phyloP scores from a whole-genome alignment of 164 flowering plant genomes.

The Berberis thunbergii region DNA sequence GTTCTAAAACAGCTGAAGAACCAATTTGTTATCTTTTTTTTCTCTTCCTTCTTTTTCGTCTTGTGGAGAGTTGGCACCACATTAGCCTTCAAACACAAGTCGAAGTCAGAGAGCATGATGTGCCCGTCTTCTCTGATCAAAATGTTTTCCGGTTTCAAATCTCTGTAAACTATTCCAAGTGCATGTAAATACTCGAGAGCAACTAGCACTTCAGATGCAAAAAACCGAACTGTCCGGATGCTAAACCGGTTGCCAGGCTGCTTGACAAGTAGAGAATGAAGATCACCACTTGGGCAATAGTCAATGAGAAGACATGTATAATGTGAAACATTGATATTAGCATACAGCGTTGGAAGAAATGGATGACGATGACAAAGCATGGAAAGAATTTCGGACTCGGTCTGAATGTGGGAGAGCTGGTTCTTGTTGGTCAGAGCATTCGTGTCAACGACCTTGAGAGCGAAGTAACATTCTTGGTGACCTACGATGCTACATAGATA shows the following conservation, averaged over 20 bases:
- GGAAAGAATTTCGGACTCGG: constrained; percentile 54
- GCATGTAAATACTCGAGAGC: constrained; percentile 90
- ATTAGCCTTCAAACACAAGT: constrained; percentile 65
- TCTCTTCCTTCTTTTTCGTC: not conserved
- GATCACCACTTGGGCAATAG: constrained; percentile 72
- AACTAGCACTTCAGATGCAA: constrained; percentile 86
- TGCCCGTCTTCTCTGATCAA: constrained; percentile 86
- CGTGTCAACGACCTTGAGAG: constrained; percentile 72
- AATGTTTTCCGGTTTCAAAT: constrained; percentile 89
- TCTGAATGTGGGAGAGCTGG: constrained; percentile 39
- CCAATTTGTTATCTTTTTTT: not conserved
- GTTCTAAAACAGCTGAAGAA: constrained; percentile 7
- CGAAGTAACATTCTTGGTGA: constrained; percentile 43
- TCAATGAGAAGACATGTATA: constrained; percentile 75
- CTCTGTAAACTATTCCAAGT: constrained; percentile 81
- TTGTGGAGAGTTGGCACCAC: constrained; percentile 35
- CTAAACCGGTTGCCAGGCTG: constrained; percentile 46
- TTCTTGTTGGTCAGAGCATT: constrained; percentile 40
- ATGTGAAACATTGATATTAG: constrained; percentile 57
- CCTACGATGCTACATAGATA: constrained; percentile 62
- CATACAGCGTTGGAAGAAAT: constrained; percentile 77
- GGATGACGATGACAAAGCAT: constrained; percentile 80
- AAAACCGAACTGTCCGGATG: constrained; percentile 52
- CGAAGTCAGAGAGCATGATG: constrained; percentile 90
- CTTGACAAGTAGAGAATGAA: constrained; percentile 41